Percentiles rank a stretch among this genome's conserved stretches.
Conservation (phyloP, 208 protist genomes). For the Wallacemonas sp. region DNA sequence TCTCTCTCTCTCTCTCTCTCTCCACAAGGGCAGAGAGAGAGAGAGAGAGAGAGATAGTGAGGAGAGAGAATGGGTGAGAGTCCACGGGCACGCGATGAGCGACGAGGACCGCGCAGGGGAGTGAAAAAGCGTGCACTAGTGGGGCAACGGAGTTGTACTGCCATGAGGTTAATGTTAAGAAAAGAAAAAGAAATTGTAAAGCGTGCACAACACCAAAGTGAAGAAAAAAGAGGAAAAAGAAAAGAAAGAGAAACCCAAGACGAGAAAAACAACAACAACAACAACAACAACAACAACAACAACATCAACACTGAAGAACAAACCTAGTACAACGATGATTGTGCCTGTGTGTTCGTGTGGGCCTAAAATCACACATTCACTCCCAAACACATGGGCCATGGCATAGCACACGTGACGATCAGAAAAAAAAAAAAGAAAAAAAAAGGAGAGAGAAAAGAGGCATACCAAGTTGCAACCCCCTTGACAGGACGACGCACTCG, state of each 20-base stretch:
- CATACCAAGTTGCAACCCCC: not conserved
- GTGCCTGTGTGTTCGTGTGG: no score
- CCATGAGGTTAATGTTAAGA: not conserved
- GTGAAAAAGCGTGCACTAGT: no score
- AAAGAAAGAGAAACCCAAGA: conserved; percentile 15
- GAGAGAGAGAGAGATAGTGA: no score
- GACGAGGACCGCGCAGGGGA: no score
- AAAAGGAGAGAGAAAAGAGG: not conserved
- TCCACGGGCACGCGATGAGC: no score
- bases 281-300: not conserved
- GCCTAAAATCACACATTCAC: no score
- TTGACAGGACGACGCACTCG: not conserved
- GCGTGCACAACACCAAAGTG: conserved; percentile 13
- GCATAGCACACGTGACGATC: not conserved
- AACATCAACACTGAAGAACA: not conserved
- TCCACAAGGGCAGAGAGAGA: no score
- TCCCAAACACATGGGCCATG: not conserved
- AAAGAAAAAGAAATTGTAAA: no score
- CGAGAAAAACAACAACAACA: conserved; percentile 24
- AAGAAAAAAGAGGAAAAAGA: conserved; percentile 11
- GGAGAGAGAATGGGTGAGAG: no score
- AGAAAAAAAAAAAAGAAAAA: not conserved
- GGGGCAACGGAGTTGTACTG: no score
- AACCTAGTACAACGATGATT: no score
- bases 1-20: no score